Base-by-base conservation (phyloP, 1,139 yeast species). In the Blastobotrys persicus region DNA sequence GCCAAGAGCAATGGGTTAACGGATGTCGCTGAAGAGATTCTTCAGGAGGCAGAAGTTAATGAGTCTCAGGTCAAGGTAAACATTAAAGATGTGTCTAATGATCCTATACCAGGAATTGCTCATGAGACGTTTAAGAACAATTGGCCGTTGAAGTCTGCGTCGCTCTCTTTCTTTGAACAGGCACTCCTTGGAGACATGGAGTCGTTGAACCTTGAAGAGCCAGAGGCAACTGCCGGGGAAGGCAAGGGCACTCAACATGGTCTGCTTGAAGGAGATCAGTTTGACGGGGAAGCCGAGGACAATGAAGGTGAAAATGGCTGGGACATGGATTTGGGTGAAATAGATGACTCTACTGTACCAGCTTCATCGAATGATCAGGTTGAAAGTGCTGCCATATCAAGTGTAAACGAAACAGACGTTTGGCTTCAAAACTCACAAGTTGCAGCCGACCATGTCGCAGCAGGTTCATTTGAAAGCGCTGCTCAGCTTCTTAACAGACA, bases 401-500 rank as follows among this genome's bases (percentile, higher is more conserved):
- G 14, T 4, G 63, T 64, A 12, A 67, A 62, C n/a, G 97, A 92
- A 67, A 69, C 83, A 37, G 85, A 85, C 3, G 70, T 72, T 57
- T 94, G 99, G 98, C 78, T 87, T 38, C 85, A 92, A 57, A 88
- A 86, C 69, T 88, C 97, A 13, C 87, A 85, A 55, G 78, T 92
- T 47, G 89, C 98, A 3, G 98, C 96, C 34, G 89, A 88, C 34
- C 88, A 88, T 61, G 89, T 86, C 62, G 97, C 98, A 1, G 91
- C 97, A 1, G 99, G 99, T 59, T 88, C 95, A 4, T 89, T 91
- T 66, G 98, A 91, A 57, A 88, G 92, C 55, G 98, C 98, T 42
- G 94, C 97, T 34, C 92, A 88, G 59, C 78, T 94, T 64, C 78
- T 94, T 62, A 81, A 85, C 70, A 85, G 94, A 62, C 98, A 94